Evolutionary conservation across 148 eudicot genomes (phyloP).

Genomic region (Rhododendron ovatum): DNA sequence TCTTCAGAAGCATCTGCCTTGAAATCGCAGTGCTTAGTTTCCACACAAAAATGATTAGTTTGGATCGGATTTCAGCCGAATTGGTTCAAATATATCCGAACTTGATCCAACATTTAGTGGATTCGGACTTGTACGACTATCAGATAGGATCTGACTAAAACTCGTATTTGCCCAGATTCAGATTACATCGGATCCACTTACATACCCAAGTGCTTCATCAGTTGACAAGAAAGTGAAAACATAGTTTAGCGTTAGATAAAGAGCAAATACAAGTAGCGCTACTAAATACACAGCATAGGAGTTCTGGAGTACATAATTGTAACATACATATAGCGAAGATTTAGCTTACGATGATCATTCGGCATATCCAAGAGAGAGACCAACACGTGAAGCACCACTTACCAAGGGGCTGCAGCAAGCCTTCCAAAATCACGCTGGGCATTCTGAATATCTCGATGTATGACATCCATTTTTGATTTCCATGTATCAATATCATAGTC

Average conservation of each 20-base stretch:
- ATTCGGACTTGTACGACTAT: neutral
- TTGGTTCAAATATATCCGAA: neutral
- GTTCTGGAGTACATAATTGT: neutral
- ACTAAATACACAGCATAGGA: neutral
- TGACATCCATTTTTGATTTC: neutral
- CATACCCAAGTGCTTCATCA: neutral
- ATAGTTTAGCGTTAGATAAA: neutral
- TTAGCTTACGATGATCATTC: neutral
- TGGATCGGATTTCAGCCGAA: neutral
- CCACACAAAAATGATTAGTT: neutral
- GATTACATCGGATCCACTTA: neutral
- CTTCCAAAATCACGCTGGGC: neutral
- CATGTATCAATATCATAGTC: neutral
- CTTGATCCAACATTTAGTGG: neutral
- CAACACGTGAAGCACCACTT: neutral
- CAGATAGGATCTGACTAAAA: neutral
- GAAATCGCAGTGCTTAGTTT: neutral
- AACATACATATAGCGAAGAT: neutral
- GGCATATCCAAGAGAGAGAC: neutral
- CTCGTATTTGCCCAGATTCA: neutral
- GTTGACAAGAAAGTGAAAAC: neutral
- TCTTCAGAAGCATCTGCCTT: neutral
- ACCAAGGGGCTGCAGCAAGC: constrained; percentile 5
- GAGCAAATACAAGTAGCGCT: neutral
- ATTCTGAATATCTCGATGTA: neutral